These are phyloP conservation scores for Berkeleyomyces rouxiae DNA, from an alignment of 2,329 filamentous ascomycete species.

Conservation along the genomic window DNA sequence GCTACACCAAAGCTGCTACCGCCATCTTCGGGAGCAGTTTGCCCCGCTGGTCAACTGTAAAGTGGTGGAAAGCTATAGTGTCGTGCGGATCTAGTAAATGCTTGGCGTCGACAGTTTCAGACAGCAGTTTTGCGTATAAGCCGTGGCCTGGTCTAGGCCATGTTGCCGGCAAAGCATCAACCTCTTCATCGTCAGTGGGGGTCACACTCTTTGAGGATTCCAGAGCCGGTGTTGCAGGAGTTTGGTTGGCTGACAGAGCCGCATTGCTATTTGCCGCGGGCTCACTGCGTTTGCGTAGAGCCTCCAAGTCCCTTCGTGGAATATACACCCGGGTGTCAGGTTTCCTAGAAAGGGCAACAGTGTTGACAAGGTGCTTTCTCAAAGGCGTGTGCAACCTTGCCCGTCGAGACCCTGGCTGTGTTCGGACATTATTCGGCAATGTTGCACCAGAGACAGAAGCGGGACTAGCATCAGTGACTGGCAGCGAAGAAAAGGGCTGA, in stretches of 20 bases:
- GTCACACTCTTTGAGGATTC: constrained; percentile 11
- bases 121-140: constrained; percentile 24
- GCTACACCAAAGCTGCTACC: constrained; percentile 11
- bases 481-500: background rate
- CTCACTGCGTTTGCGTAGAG: background rate
- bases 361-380: constrained; percentile 10
- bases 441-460: background rate
- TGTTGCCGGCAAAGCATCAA: constrained; percentile 23
- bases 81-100: constrained; percentile 26
- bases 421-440: constrained; percentile 1
- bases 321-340: constrained; percentile 5
- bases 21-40: constrained; percentile 13
- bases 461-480: background rate
- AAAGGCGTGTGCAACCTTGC: constrained; percentile 3
- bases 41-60: constrained; percentile 22
- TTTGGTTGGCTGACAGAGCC: background rate
- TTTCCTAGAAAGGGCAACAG: constrained; percentile 6
- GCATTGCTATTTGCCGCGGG: background rate
- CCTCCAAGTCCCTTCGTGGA: constrained; percentile 4
- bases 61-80: constrained; percentile 29
- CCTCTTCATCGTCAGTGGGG: constrained; percentile 18
- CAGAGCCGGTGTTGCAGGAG: constrained; percentile 3
- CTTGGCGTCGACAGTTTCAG: constrained; percentile 24
- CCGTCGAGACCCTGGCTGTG: background rate
- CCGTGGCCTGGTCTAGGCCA: constrained; percentile 27